Percentiles rank a stretch among this genome's conserved stretches.
Conservation (phyloP, 2,329 filamentous ascomycete genomes). For the Ceratocystiopsis minuta region DNA sequence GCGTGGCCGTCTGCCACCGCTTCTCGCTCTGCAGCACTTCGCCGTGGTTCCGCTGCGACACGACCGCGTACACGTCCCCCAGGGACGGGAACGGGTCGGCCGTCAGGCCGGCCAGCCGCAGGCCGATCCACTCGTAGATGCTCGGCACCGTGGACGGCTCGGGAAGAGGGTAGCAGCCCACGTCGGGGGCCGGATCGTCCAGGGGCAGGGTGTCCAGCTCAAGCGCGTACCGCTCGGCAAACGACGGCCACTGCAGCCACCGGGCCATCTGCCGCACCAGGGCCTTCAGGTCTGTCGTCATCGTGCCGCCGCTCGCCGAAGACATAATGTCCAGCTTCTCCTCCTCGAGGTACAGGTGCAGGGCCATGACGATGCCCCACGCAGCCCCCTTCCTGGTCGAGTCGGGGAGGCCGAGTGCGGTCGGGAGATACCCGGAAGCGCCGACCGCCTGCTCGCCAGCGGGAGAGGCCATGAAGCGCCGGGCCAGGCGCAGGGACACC, state of each 20-base stretch:
- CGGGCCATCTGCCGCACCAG: slow-evolving; percentile 62
- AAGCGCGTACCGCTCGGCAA: slow-evolving; percentile 30
- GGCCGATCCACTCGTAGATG: slow-evolving; percentile 36
- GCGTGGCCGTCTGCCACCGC: slow-evolving; percentile 32
- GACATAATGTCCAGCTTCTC: slow-evolving; percentile 55
- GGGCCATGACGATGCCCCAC: slow-evolving; percentile 50
- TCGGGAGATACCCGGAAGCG: slow-evolving; percentile 45
- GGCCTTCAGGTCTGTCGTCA: slow-evolving; percentile 41
- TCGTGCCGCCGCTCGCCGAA: slow-evolving; percentile 25
- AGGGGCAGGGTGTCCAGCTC: slow-evolving; percentile 20
- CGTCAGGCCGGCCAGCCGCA: slow-evolving; percentile 22
- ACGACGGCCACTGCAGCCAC: slow-evolving; percentile 58
- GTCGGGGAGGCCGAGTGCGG: slow-evolving; percentile 31
- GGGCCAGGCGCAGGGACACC: slow-evolving; percentile 38
- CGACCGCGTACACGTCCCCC: slow-evolving; percentile 25
- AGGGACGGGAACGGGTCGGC: slow-evolving; percentile 23
- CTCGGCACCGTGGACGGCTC: slow-evolving; percentile 17
- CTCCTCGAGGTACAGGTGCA: slow-evolving; percentile 84
- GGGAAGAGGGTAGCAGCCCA: slow-evolving; percentile 5
- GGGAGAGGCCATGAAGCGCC: slow-evolving; percentile 44
- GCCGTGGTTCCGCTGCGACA: slow-evolving; percentile 18
- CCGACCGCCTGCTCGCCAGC: slow-evolving; percentile 38
- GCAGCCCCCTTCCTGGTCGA: slow-evolving; percentile 42
- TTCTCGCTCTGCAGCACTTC: slow-evolving; percentile 17
- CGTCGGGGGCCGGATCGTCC: slow-evolving; percentile 21